Conservation (phyloP, 1,284 basidiomycete genomes). For the Spongispora temasekensis region DNA sequence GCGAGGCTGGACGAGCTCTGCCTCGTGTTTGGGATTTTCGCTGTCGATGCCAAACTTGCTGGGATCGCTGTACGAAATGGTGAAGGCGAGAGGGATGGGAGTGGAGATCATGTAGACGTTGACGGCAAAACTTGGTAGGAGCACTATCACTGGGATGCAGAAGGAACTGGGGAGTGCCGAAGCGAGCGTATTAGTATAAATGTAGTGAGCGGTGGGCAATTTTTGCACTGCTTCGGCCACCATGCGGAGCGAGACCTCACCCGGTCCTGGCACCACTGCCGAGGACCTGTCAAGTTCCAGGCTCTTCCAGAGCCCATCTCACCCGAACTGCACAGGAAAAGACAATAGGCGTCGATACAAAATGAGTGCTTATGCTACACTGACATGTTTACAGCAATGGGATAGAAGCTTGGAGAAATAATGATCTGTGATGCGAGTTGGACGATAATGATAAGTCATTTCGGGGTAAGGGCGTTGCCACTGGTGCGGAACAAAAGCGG, state of each 20-base stretch:
- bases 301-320: too few species aligned
- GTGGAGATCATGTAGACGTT: constrained; percentile 29
- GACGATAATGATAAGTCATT: background rate
- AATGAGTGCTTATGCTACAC: too few species aligned
- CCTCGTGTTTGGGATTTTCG: constrained; percentile 23
- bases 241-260: constrained; percentile 14
- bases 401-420: background rate
- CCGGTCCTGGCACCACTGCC: constrained; percentile 11
- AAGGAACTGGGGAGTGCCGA: constrained; percentile 12
- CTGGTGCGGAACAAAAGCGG: constrained; percentile 9
- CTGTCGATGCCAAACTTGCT: constrained; percentile 10
- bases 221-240: constrained; percentile 28
- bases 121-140: constrained; percentile 1
- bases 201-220: constrained; percentile 20
- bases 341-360: too few species aligned
- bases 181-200: constrained; percentile 27
- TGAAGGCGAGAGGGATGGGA: constrained; percentile 9
- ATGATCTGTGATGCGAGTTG: background rate
- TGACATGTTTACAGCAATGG: too few species aligned
- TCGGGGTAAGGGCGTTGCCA: background rate
- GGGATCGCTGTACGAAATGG: background rate
- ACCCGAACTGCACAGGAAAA: too few species aligned
- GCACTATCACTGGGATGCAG: constrained; percentile 17
- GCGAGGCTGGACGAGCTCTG: constrained; percentile 10
- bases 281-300: too few species aligned